Evolutionary conservation across 2,329 filamentous ascomycete genomes (phyloP).

Genomic region (Fusarium siculi): DNA sequence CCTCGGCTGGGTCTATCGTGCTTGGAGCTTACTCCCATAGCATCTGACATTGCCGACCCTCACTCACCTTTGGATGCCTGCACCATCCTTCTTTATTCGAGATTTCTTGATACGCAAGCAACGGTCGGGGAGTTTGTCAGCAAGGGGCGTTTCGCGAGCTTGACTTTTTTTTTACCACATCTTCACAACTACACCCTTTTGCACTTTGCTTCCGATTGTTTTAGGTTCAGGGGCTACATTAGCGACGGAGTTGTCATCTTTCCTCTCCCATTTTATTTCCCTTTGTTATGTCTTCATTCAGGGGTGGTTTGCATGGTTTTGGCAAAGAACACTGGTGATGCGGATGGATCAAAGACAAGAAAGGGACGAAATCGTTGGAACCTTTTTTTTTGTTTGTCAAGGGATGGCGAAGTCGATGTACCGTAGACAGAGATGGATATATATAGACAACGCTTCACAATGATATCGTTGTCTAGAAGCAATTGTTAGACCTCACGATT

Average conservation of each 20-base stretch:
- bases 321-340: constrained; percentile 17
- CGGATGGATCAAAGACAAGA: constrained; percentile 4
- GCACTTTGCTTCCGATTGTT: constrained; percentile 10
- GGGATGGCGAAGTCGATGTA: background rate
- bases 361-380: constrained; percentile 1
- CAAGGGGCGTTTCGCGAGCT: constrained; percentile 32
- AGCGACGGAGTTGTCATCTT: constrained; percentile 53
- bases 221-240: constrained; percentile 45
- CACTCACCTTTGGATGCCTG: background rate
- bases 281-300: background rate
- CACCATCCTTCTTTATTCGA: background rate
- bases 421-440: constrained; percentile 29
- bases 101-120: constrained; percentile 22
- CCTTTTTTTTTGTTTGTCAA: background rate
- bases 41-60: background rate
- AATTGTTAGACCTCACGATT: constrained; percentile 30
- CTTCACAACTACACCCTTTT: constrained; percentile 6
- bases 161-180: constrained; percentile 17
- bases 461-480: constrained; percentile 29
- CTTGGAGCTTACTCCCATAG: background rate
- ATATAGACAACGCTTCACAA: constrained; percentile 28
- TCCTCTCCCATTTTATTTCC: constrained; percentile 2
- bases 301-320: constrained; percentile 29
- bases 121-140: constrained; percentile 35
- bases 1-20: background rate